Conservation (phyloP, 192 early-diverging fungal genomes). For the Linderina pennispora region DNA sequence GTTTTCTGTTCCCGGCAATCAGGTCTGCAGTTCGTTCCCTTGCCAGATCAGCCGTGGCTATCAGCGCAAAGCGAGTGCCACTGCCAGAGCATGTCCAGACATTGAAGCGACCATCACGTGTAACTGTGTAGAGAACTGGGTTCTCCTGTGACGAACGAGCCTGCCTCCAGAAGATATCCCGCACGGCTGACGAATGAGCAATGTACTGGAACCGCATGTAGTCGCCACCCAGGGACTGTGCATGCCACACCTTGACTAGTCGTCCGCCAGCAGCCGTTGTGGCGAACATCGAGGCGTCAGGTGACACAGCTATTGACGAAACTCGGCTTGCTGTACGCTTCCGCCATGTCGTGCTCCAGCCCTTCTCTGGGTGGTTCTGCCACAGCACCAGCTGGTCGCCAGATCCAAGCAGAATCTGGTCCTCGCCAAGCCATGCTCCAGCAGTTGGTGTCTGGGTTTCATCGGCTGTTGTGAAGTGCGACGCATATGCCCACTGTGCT, state of each 20-base stretch:
- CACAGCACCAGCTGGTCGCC: conserved; percentile 10
- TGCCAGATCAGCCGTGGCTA: neutral
- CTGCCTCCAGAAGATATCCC: conserved; percentile 31
- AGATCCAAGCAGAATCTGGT: conserved; percentile 6
- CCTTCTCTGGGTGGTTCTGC: conserved; percentile 1
- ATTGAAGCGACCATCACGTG: conserved; percentile 5
- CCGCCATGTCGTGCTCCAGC: conserved; percentile 6
- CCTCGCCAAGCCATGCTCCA: conserved; percentile 19
- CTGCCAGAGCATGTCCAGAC: conserved; percentile 13
- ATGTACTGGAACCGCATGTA: conserved; percentile 34
- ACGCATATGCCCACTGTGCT: conserved; percentile 9
- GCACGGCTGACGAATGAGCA: conserved; percentile 16
- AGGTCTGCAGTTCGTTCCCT: neutral
- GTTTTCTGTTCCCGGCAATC: neutral
- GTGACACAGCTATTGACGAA: conserved; percentile 8
- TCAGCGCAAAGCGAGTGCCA: conserved; percentile 1
- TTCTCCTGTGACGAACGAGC: neutral
- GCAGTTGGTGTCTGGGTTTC: neutral
- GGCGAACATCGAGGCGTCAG: conserved; percentile 17
- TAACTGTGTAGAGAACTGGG: conserved; percentile 9
- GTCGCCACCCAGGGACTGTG: neutral
- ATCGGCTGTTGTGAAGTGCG: conserved; percentile 5
- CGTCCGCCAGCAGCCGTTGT: conserved; percentile 8
- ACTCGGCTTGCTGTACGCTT: conserved; percentile 8
- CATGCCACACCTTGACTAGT: conserved; percentile 41